phyloP scores from a whole-genome alignment of 495 filamentous ascomycete genomes.

The Daldinia concentrica region DNA sequence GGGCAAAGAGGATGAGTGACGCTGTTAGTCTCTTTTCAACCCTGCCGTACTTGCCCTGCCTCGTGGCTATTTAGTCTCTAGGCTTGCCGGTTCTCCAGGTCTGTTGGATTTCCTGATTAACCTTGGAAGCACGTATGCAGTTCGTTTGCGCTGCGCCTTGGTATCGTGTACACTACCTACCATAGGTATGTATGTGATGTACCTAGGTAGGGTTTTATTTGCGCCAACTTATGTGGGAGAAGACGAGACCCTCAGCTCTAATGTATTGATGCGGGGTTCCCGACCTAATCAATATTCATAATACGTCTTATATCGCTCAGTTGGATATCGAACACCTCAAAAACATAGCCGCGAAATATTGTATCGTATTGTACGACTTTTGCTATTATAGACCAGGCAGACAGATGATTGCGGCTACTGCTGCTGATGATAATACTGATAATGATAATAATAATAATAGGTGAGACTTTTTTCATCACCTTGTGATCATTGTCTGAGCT shows the following conservation, averaged over 20 bases:
- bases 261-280: conserved; percentile 33
- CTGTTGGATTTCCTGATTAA: conserved; percentile 20
- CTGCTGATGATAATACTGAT: no score
- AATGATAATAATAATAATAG: conserved; percentile 30
- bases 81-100: conserved; percentile 24
- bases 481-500: conserved; percentile 36
- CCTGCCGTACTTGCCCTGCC: conserved; percentile 29
- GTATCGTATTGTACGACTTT: conserved; percentile 8
- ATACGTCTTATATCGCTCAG: not conserved
- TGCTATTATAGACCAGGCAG: conserved; percentile 13
- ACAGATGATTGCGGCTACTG: conserved; percentile 31
- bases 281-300: conserved; percentile 20
- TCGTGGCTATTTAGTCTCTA: conserved; percentile 35
- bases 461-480: conserved; percentile 36
- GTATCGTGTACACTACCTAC: no score
- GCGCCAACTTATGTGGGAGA: conserved; percentile 12
- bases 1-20: conserved; percentile 21
- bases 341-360: not conserved
- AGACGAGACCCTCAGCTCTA: conserved; percentile 27
- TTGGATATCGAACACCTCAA: not conserved
- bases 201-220: conserved; percentile 1
- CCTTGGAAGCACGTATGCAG: not conserved
- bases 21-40: conserved; percentile 12
- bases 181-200: conserved; percentile 10
- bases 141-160: conserved; percentile 16